Conservation (phyloP, 2,329 filamentous ascomycete genomes). For the Madurella mycetomatis region DNA sequence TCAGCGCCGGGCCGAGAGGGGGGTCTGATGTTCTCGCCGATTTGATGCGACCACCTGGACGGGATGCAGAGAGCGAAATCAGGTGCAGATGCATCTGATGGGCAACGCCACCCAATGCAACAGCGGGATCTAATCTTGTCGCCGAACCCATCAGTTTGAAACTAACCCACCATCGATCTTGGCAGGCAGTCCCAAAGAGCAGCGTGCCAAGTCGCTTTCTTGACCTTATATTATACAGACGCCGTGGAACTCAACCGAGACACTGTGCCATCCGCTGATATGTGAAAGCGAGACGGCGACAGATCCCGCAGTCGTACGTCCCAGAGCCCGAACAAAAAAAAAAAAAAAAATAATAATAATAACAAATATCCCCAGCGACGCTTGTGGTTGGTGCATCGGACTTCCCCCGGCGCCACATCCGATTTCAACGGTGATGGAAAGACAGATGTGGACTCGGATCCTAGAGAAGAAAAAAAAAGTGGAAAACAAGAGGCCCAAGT, state of each 20-base stretch:
- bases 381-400: constrained; percentile 23
- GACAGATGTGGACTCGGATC: background rate
- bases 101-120: constrained; percentile 1
- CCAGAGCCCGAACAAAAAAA: too few species aligned
- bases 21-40: background rate
- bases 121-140: constrained; percentile 20
- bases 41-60: background rate
- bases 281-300: too few species aligned
- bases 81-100: background rate
- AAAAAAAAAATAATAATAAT: too few species aligned
- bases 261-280: too few species aligned
- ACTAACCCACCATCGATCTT: background rate
- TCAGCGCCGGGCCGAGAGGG: background rate
- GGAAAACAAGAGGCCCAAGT: too few species aligned
- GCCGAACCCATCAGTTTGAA: too few species aligned
- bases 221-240: too few species aligned
- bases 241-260: too few species aligned
- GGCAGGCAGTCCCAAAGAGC: background rate
- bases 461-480: background rate
- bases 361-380: background rate
- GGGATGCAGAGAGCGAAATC: background rate
- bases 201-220: too few species aligned
- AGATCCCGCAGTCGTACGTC: too few species aligned
- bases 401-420: constrained; percentile 24
- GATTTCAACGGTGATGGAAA: background rate